Evolutionary conservation across 169 alveolate species (phyloP).

Genomic region (Babesia caballi): DNA sequence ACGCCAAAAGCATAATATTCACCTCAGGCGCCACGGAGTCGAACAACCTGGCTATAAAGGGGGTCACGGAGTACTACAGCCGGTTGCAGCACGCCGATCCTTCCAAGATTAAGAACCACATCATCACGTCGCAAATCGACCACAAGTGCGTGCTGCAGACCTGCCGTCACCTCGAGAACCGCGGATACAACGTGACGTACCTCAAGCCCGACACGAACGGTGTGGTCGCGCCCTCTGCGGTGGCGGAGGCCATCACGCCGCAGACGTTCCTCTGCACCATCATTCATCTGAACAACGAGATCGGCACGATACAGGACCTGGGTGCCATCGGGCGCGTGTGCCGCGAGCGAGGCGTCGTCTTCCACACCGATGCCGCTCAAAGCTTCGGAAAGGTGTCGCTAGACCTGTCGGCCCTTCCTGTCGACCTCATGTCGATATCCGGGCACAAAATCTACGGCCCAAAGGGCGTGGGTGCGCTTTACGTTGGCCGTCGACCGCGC

Average conservation of each 20-base stretch:
- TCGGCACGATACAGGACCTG: slow-evolving; percentile 94
- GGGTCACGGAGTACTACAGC: slow-evolving; percentile 80
- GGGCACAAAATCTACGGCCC: slow-evolving; percentile 99
- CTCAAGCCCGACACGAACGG: slow-evolving; percentile 91
- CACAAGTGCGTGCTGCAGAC: slow-evolving; percentile 96
- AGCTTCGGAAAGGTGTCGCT: slow-evolving; percentile 92
- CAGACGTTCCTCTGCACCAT: slow-evolving; percentile 92
- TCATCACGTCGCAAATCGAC: slow-evolving; percentile 96
- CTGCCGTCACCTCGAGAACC: slow-evolving; percentile 85
- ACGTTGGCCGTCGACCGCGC: slow-evolving; percentile 92
- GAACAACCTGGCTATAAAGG: slow-evolving; percentile 94
- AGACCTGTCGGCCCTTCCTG: slow-evolving; percentile 88
- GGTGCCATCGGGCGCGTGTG: slow-evolving; percentile 92
- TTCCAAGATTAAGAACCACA: slow-evolving; percentile 86
- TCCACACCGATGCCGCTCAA: slow-evolving; percentile 95
- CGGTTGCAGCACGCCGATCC: slow-evolving; percentile 51
- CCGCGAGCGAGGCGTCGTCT: slow-evolving; percentile 86
- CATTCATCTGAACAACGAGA: slow-evolving; percentile 96
- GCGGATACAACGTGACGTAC: slow-evolving; percentile 92
- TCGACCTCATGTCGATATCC: slow-evolving; percentile 91
- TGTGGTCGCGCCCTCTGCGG: slow-evolving; percentile 81
- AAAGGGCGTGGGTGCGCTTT: slow-evolving; percentile 98
- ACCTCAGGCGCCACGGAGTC: slow-evolving; percentile 99
- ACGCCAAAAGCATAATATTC: slow-evolving; percentile 90
- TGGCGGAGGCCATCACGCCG: slow-evolving; percentile 88